phyloP scores from a whole-genome alignment of 176 grass and related monocot species.

The Miscanthus lutarioriparius region DNA sequence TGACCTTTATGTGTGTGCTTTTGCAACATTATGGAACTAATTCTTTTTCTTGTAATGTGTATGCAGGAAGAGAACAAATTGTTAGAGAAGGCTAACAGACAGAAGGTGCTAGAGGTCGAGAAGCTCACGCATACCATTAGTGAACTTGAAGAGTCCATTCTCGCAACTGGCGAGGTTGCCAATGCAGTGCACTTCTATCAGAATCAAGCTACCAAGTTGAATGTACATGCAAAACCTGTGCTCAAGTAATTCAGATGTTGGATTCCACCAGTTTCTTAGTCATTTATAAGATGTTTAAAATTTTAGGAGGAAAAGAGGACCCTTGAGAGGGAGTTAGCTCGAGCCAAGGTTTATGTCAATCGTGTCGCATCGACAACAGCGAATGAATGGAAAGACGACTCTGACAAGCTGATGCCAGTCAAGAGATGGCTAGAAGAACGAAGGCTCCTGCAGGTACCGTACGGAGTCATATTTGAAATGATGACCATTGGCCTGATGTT shows the following conservation, averaged over 20 bases:
- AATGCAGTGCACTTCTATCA: slow-evolving; percentile 67
- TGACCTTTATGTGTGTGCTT: not conserved
- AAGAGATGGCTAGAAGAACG: slow-evolving; percentile 94
- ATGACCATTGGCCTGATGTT: not conserved
- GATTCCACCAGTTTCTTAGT: not conserved
- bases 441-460: slow-evolving; percentile 67
- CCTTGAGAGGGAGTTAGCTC: slow-evolving; percentile 79
- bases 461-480: not conserved
- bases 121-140: slow-evolving; percentile 70
- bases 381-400: slow-evolving; percentile 85
- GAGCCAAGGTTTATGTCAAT: slow-evolving; percentile 74
- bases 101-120: slow-evolving; percentile 78
- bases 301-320: slow-evolving; percentile 88
- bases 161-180: slow-evolving; percentile 46
- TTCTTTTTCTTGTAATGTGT: not conserved
- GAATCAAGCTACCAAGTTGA: slow-evolving; percentile 60
- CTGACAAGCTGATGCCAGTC: slow-evolving; percentile 67
- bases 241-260: not conserved
- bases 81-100: slow-evolving; percentile 74
- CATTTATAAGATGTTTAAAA: not conserved
- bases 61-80: slow-evolving; percentile 83
- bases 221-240: slow-evolving; percentile 36
- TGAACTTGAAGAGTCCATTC: slow-evolving; percentile 82
- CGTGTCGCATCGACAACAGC: slow-evolving; percentile 61
- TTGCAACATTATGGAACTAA: not conserved